Evolutionary conservation across 352 stramenopile species (phyloP), one percentile per base, ranked within the genome.

Genomic region (Phytophthora sansomeana): DNA sequence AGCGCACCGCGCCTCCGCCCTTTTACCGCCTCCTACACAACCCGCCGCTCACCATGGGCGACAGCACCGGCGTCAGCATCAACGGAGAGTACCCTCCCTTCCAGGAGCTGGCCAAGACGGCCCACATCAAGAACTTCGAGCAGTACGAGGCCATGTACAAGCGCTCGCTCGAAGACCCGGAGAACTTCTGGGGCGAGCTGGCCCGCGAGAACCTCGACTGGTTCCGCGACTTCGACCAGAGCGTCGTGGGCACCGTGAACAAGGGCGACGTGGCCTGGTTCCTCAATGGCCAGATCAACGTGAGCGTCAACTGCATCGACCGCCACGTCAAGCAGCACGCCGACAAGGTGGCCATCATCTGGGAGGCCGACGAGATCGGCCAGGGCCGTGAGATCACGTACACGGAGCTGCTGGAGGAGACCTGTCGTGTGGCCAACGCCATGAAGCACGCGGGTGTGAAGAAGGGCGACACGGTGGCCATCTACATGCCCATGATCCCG

Each of bases 401-500:
- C 62, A 74, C 55, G 13, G 72, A 87, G 54, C 65, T 86, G 26
- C 63, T 83, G 13, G 63, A 82, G 36, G 72, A 82, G 55, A 80
- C 74, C 8, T 99, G 85, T 59, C 80, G 95, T 16, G 95, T 99
- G 63, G 97, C 98, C 4, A 99, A 99, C 74, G 95, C 93, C n/a
- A 89, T 99, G 64, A 95, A 97, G 59, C 72, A 86, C 16, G 75
- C 81, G 14, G 96, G 97, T 35, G 75, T 94, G n/a, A 76, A 77
- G 53, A 89, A 98, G 69, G 97, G 97, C 5, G 97, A 99, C 82
- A 91, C 96, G 10, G 97, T 99, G 4, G 98, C 96, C 16, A 90
- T 99, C 32, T 99, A 99, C 85, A 98, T 99, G 97, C 98, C 98
- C 32, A 99, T 99, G 97, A 98, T 99, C 49, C 97, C 97, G 7